Evolutionary conservation across 75 land plant genomes (phyloP).

Genomic region (Picea glauca): DNA sequence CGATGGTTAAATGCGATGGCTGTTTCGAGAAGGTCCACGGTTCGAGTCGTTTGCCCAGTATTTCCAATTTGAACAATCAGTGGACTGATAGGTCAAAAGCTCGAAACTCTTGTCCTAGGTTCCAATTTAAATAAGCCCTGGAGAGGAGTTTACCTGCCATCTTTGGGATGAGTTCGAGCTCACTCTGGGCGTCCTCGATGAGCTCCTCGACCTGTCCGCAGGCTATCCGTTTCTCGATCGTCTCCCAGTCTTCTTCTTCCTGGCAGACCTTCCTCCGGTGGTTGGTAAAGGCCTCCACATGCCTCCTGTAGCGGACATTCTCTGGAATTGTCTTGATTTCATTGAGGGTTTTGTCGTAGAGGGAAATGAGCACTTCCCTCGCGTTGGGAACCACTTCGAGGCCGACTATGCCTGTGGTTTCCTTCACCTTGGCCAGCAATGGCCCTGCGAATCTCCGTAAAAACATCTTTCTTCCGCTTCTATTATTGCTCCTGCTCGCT

Average conservation of each 20-base stretch:
- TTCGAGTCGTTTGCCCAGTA: no score
- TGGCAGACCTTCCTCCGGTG: constrained; percentile 68
- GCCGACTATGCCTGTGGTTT: constrained; percentile 89
- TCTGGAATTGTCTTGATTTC: constrained; percentile 48
- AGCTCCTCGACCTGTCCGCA: constrained; percentile 96
- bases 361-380: constrained; percentile 76
- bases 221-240: constrained; percentile 67
- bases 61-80: no score
- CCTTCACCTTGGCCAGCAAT: constrained; percentile 83
- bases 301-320: constrained; percentile 74
- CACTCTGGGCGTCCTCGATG: no score
- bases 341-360: constrained; percentile 67
- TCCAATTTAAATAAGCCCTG: no score
- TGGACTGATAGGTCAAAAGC: no score
- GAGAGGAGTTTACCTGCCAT: constrained; percentile 42
- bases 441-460: constrained; percentile 33
- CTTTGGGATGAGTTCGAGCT: constrained; percentile 72
- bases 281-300: constrained; percentile 78
- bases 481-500: no score
- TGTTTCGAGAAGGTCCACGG: no score
- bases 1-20: no score
- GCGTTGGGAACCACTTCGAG: constrained; percentile 91
- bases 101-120: no score
- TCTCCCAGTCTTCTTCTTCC: constrained; percentile 42
- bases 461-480: constrained; percentile 20